Evolutionary conservation across 306 rosid species (phyloP).

Genomic region (Dryas octopetala): DNA sequence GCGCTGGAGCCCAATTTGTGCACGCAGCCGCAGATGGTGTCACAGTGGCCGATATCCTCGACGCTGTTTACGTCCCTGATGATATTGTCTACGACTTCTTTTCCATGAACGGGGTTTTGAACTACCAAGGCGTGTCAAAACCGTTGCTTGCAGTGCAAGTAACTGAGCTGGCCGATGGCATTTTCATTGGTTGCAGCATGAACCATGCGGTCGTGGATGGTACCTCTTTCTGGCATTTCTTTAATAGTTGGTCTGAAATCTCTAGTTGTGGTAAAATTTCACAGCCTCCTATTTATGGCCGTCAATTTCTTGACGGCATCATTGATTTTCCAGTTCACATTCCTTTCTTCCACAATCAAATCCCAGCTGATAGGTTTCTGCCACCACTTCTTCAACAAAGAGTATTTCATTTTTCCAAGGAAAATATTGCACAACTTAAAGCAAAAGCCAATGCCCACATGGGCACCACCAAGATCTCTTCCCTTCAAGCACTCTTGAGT

Average conservation of each 20-base stretch:
- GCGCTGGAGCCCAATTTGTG: constrained; percentile 28
- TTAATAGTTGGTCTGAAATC: too few species aligned
- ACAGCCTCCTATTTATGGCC: too few species aligned
- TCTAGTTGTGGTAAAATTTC: too few species aligned
- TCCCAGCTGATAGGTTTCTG: background rate
- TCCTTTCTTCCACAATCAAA: background rate
- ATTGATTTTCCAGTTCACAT: constrained; percentile 12
- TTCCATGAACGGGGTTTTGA: constrained; percentile 16
- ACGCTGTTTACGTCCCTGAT: constrained; percentile 22
- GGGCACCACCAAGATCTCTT: constrained; percentile 32
- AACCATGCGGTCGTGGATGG: background rate
- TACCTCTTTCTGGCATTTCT: too few species aligned
- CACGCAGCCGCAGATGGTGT: constrained; percentile 21
- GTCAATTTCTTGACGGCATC: background rate
- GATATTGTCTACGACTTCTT: constrained; percentile 35
- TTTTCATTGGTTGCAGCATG: constrained; percentile 28
- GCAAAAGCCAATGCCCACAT: constrained; percentile 35
- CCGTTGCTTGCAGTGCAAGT: constrained; percentile 39
- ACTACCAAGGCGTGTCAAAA: constrained; percentile 18
- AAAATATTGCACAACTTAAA: constrained; percentile 35
- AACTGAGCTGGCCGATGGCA: constrained; percentile 35
- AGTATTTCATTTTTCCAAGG: constrained; percentile 32
- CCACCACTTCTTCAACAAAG: background rate
- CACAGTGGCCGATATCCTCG: constrained; percentile 24
- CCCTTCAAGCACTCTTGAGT: constrained; percentile 42